A percentile compares a stretch with the other conserved stretches of the same genome.
Conservation (phyloP, 371 early-diverging fungal genomes). For the Funneliformis caledonium region DNA sequence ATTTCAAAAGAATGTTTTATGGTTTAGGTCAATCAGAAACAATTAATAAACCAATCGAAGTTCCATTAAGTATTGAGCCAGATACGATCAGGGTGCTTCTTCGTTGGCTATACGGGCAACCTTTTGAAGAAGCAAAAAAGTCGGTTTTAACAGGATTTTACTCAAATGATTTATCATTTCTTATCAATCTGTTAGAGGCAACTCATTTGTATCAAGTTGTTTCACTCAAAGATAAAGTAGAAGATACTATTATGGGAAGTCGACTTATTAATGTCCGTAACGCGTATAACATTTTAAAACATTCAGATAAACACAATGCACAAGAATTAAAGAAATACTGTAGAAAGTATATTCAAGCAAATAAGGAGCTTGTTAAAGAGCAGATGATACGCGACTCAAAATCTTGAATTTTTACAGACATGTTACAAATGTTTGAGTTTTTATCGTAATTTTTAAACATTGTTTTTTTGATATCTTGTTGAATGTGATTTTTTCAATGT, state of each 20-base stretch:
- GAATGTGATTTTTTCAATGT: too few relatives aligned
- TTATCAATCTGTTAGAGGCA: neutral
- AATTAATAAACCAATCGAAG: neutral
- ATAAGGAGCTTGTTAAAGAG: neutral
- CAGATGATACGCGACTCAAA: neutral
- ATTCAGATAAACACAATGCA: neutral
- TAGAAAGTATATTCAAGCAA: neutral
- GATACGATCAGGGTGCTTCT: neutral
- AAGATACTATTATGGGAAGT: neutral
- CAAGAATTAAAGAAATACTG: neutral
- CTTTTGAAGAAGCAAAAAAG: neutral
- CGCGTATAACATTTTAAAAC: neutral
- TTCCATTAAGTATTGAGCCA: neutral
- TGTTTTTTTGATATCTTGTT: too few relatives aligned
- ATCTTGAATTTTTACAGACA: too few relatives aligned
- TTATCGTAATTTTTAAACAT: too few relatives aligned
- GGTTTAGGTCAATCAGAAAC: neutral
- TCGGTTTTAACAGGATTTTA: neutral
- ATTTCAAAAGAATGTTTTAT: conserved; percentile 15
- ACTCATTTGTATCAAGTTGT: neutral
- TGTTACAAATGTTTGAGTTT: too few relatives aligned
- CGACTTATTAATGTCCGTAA: neutral
- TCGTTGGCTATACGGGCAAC: conserved; percentile 15
- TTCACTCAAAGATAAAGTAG: neutral
- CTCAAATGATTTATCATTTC: neutral